These are phyloP conservation scores for Linnemannia elongata DNA, from an alignment of 192 early-diverging fungal genomes.

Conservation along the genomic window DNA sequence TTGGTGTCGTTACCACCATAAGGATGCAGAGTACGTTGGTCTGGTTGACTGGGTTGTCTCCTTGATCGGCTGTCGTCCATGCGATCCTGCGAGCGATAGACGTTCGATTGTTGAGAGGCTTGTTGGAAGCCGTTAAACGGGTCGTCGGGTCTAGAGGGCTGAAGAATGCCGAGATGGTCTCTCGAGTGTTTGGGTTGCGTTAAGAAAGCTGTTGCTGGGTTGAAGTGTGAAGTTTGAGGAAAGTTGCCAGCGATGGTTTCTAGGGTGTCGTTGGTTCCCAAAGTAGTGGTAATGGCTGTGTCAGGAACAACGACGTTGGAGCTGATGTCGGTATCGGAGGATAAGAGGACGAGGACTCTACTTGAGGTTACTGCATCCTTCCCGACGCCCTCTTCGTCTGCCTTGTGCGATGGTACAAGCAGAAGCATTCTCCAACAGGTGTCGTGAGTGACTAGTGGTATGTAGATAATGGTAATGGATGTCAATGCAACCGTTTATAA, in stretches of 20 bases:
- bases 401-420: slow-evolving; percentile 40
- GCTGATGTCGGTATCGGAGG: slow-evolving; percentile 42
- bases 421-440: slow-evolving; percentile 15
- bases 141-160: slow-evolving; percentile 5
- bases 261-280: slow-evolving; percentile 31
- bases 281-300: slow-evolving; percentile 43
- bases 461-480: background rate
- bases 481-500: background rate
- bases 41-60: background rate
- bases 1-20: background rate
- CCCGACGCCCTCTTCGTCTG: slow-evolving; percentile 7
- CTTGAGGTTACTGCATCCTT: background rate
- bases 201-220: background rate
- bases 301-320: slow-evolving; percentile 46
- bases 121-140: background rate
- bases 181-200: background rate
- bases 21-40: background rate
- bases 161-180: slow-evolving; percentile 30
- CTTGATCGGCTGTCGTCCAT: background rate
- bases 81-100: background rate
- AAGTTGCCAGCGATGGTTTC: background rate
- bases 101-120: background rate
- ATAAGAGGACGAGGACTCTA: slow-evolving; percentile 37
- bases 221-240: background rate
- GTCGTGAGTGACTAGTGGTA: background rate